Conservation (phyloP, 495 filamentous ascomycete species). For the Tuber brumale region DNA sequence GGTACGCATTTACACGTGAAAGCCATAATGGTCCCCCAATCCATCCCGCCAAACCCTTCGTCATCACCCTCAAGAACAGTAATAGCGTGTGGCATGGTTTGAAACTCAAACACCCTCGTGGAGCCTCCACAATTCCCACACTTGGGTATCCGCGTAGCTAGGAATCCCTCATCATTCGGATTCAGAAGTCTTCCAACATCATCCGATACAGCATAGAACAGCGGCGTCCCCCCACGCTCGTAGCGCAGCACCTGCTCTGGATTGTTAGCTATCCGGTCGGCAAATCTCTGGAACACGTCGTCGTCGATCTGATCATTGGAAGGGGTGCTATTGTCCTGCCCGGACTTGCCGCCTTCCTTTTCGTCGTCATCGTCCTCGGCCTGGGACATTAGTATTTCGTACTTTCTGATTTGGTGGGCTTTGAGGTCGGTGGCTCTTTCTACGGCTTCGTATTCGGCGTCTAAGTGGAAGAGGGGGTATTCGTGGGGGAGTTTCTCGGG, state of each 20-base stretch:
- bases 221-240: constrained; percentile 70
- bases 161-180: constrained; percentile 30
- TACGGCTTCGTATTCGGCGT: constrained; percentile 87
- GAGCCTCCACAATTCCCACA: constrained; percentile 64
- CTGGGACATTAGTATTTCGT: background rate
- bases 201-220: constrained; percentile 75
- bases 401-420: background rate
- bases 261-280: constrained; percentile 80
- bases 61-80: constrained; percentile 77
- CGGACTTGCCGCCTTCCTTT: background rate
- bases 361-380: background rate
- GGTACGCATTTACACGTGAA: constrained; percentile 71
- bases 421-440: constrained; percentile 42
- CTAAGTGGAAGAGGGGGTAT: constrained; percentile 73
- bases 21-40: constrained; percentile 96
- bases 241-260: constrained; percentile 91
- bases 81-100: constrained; percentile 86
- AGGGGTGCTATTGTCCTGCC: background rate
- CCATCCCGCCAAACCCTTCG: constrained; percentile 80
- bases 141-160: constrained; percentile 54
- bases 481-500: constrained; percentile 62
- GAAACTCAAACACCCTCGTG: constrained; percentile 77
- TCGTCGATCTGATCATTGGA: background rate
- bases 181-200: constrained; percentile 60
- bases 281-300: constrained; percentile 75